A percentile compares a stretch with the other conserved stretches of the same genome.
Conservation (phyloP, 768 basidiomycete genomes). For the Lactarius sanguifluus region DNA sequence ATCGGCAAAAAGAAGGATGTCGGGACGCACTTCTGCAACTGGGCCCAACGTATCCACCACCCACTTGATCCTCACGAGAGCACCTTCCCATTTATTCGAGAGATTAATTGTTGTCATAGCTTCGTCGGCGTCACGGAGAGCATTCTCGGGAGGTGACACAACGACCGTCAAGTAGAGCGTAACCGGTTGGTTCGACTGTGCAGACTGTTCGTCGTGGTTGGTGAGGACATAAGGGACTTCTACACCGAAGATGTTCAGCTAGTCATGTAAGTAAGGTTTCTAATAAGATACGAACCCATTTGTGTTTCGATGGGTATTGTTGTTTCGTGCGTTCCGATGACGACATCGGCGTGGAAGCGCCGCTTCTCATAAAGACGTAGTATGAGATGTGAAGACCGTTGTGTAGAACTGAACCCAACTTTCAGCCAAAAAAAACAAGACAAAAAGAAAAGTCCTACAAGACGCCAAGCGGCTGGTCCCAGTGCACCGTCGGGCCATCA, state of each 20-base stretch:
- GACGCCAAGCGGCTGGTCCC: not conserved
- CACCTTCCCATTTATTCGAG: too few species aligned
- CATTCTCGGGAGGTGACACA: not conserved
- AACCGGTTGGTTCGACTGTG: not conserved
- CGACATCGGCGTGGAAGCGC: not conserved
- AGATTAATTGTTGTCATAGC: too few species aligned
- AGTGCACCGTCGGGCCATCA: not conserved
- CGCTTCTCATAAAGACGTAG: not conserved
- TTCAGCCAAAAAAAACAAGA: not conserved
- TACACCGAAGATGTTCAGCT: not conserved
- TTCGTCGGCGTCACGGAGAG: too few species aligned
- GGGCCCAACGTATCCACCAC: too few species aligned
- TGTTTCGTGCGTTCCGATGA: not conserved
- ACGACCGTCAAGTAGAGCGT: not conserved
- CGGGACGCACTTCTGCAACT: too few species aligned
- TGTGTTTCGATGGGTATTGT: not conserved
- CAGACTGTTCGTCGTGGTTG: not conserved
- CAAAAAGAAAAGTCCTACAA: not conserved
- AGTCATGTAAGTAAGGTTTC: not conserved
- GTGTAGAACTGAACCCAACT: not conserved
- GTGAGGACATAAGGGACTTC: not conserved
- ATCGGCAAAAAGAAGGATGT: too few species aligned
- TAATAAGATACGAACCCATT: not conserved
- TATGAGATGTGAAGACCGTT: not conserved
- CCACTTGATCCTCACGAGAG: too few species aligned